phyloP scores from a whole-genome alignment of 2,329 filamentous ascomycete species.

The Fusarium siculi region DNA sequence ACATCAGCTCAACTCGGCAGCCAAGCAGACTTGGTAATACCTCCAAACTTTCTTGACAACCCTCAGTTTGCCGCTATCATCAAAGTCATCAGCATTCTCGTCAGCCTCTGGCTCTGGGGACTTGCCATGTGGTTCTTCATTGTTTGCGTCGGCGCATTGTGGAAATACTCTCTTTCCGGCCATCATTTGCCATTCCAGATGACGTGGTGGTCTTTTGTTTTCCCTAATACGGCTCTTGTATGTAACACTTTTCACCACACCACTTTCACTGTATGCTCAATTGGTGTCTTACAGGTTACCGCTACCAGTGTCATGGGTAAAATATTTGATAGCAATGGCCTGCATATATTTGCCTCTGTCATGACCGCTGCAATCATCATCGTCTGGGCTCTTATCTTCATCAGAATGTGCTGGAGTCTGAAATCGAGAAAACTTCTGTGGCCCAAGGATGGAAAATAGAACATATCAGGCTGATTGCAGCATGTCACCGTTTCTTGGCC shows the following conservation, averaged over 20 bases:
- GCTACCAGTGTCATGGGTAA: constrained; percentile 77
- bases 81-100: constrained; percentile 65
- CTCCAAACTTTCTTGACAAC: constrained; percentile 55
- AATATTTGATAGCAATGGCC: constrained; percentile 67
- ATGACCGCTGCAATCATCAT: constrained; percentile 73
- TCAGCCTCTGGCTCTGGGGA: constrained; percentile 83
- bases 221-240: constrained; percentile 79
- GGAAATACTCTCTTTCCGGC: constrained; percentile 68
- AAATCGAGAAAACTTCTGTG: constrained; percentile 75
- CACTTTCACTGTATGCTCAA: not conserved
- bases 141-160: constrained; percentile 80
- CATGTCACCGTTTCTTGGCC: not conserved
- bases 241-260: not conserved
- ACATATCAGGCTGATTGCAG: too few relatives aligned
- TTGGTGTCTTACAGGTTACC: constrained; percentile 55
- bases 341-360: constrained; percentile 74
- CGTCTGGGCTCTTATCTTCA: constrained; percentile 75
- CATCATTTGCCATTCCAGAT: constrained; percentile 79
- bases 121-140: constrained; percentile 88
- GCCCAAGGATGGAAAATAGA: constrained; percentile 67
- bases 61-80: constrained; percentile 57
- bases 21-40: constrained; percentile 56
- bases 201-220: constrained; percentile 87
- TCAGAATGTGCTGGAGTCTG: constrained; percentile 77
- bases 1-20: constrained; percentile 57